Evolutionary conservation across 805 yeast species (phyloP).

Genomic region (Saturnispora ahearnii): DNA sequence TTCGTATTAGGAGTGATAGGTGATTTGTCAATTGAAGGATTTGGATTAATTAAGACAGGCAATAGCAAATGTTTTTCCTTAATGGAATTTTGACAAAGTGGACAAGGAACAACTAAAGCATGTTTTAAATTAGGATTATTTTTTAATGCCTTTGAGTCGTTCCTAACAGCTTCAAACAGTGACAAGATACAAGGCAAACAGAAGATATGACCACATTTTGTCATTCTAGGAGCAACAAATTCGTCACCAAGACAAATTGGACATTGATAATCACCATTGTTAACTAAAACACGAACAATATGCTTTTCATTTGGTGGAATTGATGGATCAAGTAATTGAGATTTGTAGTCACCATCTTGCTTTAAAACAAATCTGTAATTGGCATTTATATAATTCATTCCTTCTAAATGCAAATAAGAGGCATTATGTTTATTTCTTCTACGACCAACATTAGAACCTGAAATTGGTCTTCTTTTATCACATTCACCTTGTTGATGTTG

Average conservation of each 20-base stretch:
- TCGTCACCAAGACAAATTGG: constrained; percentile 85
- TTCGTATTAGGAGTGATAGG: constrained; percentile 49
- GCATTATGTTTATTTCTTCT: constrained; percentile 6
- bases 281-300: constrained; percentile 65
- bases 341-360: constrained; percentile 41
- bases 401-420: constrained; percentile 39
- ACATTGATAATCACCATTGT: constrained; percentile 60
- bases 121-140: constrained; percentile 26
- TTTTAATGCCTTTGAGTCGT: constrained; percentile 8
- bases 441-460: constrained; percentile 17
- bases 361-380: constrained; percentile 80
- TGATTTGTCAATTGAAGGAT: constrained; percentile 38
- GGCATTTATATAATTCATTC: constrained; percentile 69
- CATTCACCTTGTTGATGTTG: background rate
- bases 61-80: constrained; percentile 46
- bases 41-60: constrained; percentile 47
- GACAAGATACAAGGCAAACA: constrained; percentile 77
- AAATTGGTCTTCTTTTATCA: constrained; percentile 6
- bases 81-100: constrained; percentile 59
- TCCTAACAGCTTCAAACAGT: constrained; percentile 42
- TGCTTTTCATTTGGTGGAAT: constrained; percentile 52
- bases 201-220: constrained; percentile 86
- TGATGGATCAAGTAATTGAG: constrained; percentile 67
- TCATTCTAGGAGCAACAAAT: constrained; percentile 91
- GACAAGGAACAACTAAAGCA: constrained; percentile 39